Percentiles rank a stretch among this genome's conserved stretches.
phyloP scores from a whole-genome alignment of 2,329 filamentous ascomycete genomes.

The Xylaria digitata region DNA sequence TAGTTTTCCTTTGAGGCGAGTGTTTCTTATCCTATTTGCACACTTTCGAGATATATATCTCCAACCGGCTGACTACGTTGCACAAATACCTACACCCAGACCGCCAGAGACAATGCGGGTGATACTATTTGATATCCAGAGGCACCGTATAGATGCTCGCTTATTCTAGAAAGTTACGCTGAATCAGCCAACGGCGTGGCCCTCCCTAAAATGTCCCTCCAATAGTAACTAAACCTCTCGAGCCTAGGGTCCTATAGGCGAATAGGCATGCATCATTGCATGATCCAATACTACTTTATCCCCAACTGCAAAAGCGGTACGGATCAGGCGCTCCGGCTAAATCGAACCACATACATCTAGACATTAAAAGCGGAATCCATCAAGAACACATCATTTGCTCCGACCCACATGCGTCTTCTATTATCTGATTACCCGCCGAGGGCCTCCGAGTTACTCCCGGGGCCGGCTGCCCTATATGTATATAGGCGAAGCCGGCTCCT shows the following conservation, averaged over 20 bases:
- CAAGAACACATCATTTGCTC: conserved; percentile 39
- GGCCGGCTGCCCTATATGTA: conserved; percentile 37
- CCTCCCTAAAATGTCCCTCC: conserved; percentile 24
- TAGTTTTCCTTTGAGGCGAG: too few relatives aligned
- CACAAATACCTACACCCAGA: conserved; percentile 1
- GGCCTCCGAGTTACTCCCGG: conserved; percentile 42
- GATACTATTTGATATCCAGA: not conserved
- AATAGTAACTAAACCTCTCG: conserved; percentile 12
- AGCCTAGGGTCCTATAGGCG: not conserved
- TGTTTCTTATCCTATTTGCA: too few relatives aligned
- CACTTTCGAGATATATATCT: not conserved
- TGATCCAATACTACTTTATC: conserved; percentile 33
- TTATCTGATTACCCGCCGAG: conserved; percentile 47
- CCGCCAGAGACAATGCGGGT: conserved; percentile 1
- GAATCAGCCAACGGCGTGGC: not conserved
- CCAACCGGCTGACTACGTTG: not conserved
- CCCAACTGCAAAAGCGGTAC: conserved; percentile 24
- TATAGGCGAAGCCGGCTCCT: conserved; percentile 38
- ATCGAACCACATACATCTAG: conserved; percentile 43
- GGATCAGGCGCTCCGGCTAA: conserved; percentile 47
- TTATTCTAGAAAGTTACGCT: conserved; percentile 14
- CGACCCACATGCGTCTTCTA: conserved; percentile 38
- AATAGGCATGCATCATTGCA: conserved; percentile 4
- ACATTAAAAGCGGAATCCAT: conserved; percentile 35
- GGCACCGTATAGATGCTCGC: not conserved